Conservation (phyloP, 495 filamentous ascomycete species). For the Jackrogersella minutella region DNA sequence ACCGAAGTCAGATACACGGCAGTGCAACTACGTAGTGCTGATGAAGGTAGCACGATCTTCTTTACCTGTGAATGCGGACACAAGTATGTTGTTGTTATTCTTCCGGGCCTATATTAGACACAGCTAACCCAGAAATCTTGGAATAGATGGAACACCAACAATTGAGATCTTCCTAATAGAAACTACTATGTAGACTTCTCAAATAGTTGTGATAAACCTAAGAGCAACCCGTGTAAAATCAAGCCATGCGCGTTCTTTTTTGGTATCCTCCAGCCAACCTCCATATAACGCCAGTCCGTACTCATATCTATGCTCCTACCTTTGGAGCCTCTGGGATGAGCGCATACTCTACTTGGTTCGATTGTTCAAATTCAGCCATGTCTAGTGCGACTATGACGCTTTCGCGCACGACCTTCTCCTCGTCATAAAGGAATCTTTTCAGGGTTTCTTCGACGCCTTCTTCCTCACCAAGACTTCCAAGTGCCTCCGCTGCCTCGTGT, state of each 20-base stretch:
- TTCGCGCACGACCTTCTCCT: conserved; percentile 91
- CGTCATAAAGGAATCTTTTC: conserved; percentile 84
- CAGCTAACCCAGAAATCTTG: conserved; percentile 45
- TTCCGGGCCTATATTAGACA: background rate
- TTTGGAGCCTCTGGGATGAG: conserved; percentile 71
- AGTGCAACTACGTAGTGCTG: conserved; percentile 87
- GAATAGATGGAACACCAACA: conserved; percentile 68
- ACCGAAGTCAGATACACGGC: conserved; percentile 86
- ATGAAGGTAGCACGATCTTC: conserved; percentile 93
- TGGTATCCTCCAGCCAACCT: conserved; percentile 34
- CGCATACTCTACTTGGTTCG: conserved; percentile 87
- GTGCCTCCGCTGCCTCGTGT: conserved; percentile 95
- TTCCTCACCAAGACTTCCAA: conserved; percentile 94
- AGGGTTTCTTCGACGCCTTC: conserved; percentile 89
- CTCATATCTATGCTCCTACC: conserved; percentile 42
- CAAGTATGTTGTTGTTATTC: conserved; percentile 65
- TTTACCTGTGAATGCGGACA: conserved; percentile 86
- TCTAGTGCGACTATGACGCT: conserved; percentile 95
- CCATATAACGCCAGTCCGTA: conserved; percentile 39
- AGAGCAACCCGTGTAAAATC: conserved; percentile 12
- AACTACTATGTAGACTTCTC: conserved; percentile 6
- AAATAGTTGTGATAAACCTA: conserved; percentile 2
- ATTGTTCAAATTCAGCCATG: conserved; percentile 98
- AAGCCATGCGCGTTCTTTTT: conserved; percentile 35
- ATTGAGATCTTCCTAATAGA: conserved; percentile 51